These are phyloP conservation scores for Solanum pimpinellifolium DNA, from an alignment of 257 asterid species.

Conservation along the genomic window DNA sequence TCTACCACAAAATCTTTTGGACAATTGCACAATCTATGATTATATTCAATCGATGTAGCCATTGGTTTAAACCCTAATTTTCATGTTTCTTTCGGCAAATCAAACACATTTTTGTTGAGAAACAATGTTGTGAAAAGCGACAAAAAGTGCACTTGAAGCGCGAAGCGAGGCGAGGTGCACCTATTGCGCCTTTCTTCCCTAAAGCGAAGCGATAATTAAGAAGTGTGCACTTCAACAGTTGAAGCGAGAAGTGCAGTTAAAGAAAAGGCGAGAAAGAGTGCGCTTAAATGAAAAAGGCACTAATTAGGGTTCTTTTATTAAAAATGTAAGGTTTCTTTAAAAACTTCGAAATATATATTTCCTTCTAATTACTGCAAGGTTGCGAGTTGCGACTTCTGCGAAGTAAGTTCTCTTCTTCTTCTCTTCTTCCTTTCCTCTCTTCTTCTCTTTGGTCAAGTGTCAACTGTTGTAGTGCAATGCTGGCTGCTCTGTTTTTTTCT, in stretches of 20 bases:
- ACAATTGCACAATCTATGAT: too few species aligned
- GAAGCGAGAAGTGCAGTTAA: not conserved
- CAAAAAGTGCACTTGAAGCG: not conserved
- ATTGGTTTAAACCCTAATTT: too few species aligned
- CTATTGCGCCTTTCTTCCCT: not conserved
- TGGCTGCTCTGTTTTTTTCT: too few species aligned
- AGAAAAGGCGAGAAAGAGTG: not conserved
- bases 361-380: not conserved
- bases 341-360: too few species aligned
- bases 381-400: not conserved
- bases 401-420: not conserved
- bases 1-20: too few species aligned
- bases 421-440: too few species aligned
- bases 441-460: too few species aligned
- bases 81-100: too few species aligned
- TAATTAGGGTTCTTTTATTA: not conserved
- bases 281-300: not conserved
- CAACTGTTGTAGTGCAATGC: too few species aligned
- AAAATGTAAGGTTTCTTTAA: too few species aligned
- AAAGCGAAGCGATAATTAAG: not conserved
- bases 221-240: not conserved
- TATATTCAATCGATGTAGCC: too few species aligned
- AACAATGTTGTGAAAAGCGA: not conserved
- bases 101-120: too few species aligned
- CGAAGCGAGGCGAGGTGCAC: not conserved